These are phyloP conservation scores for Spathaspora girioi DNA, from an alignment of 805 yeast genomes.

Conservation along the genomic window DNA sequence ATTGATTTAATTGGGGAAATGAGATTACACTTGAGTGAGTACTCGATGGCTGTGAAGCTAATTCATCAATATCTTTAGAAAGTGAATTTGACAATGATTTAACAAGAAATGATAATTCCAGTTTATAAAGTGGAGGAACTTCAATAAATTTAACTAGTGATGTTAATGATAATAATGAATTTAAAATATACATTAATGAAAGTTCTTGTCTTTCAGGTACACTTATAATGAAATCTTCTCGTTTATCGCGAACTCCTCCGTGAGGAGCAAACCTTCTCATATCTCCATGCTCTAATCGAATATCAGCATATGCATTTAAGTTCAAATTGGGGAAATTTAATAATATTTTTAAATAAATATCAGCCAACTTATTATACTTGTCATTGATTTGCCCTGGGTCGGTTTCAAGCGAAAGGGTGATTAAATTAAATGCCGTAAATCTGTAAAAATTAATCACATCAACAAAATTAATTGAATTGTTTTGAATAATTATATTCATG, in stretches of 20 bases:
- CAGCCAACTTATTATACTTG: constrained; percentile 14
- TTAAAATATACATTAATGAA: constrained; percentile 23
- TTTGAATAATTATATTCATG: constrained; percentile 11
- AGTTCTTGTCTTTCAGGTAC: constrained; percentile 25
- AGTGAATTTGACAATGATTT: constrained; percentile 17
- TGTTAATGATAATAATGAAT: constrained; percentile 17
- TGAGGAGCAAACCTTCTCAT: neutral
- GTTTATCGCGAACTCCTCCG: constrained; percentile 1
- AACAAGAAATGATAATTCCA: constrained; percentile 14
- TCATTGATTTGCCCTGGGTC: constrained; percentile 5
- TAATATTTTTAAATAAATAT: constrained; percentile 20
- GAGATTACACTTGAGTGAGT: constrained; percentile 17
- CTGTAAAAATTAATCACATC: constrained; percentile 22
- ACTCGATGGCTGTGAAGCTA: constrained; percentile 20
- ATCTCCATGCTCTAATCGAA: neutral
- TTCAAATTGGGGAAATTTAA: constrained; percentile 20
- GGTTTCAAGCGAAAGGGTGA: constrained; percentile 14
- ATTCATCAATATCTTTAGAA: constrained; percentile 20
- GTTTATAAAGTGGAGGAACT: constrained; percentile 11
- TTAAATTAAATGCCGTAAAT: constrained; percentile 25
- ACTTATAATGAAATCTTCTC: constrained; percentile 3
- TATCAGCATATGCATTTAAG: constrained; percentile 3
- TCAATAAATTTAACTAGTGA: constrained; percentile 14
- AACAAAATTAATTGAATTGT: constrained; percentile 10
- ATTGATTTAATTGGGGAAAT: constrained; percentile 7